Percentiles rank a stretch among this genome's conserved stretches.
Evolutionary conservation across 2,329 filamentous ascomycete species (phyloP).

Genomic region (Graphilbum sp.): DNA sequence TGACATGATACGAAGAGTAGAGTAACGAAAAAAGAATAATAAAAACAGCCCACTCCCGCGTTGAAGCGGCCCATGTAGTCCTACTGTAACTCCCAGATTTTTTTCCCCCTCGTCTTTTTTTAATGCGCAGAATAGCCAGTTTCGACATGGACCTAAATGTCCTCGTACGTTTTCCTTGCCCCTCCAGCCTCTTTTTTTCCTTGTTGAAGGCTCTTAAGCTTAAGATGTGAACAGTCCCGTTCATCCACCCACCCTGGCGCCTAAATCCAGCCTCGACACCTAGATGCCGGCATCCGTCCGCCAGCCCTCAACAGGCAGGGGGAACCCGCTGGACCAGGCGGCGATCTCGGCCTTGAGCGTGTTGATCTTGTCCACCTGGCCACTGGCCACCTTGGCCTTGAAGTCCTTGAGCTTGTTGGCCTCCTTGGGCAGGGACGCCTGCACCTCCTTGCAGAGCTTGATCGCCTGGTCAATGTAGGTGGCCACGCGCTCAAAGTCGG

Average conservation of each 20-base stretch:
- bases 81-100: neutral
- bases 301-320: conserved; percentile 71
- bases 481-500: conserved; percentile 84
- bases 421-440: conserved; percentile 75
- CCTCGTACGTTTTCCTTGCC: too few species aligned
- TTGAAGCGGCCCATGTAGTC: neutral
- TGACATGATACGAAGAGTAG: too few species aligned
- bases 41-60: neutral
- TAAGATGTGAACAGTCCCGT: too few species aligned
- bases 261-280: conserved; percentile 33
- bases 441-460: conserved; percentile 79
- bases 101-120: neutral
- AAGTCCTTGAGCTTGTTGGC: conserved; percentile 99
- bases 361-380: conserved; percentile 67
- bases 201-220: too few species aligned
- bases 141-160: too few species aligned
- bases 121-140: neutral
- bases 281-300: conserved; percentile 43
- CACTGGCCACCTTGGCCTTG: conserved; percentile 75
- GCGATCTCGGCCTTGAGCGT: conserved; percentile 79
- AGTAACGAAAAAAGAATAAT: too few species aligned
- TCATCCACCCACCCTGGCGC: conserved; percentile 26
- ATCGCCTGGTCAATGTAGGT: conserved; percentile 78
- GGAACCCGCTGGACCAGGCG: conserved; percentile 76
- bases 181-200: too few species aligned